phyloP scores from a whole-genome alignment of 306 rosid genomes.

The Dalbergia cochinchinensis region DNA sequence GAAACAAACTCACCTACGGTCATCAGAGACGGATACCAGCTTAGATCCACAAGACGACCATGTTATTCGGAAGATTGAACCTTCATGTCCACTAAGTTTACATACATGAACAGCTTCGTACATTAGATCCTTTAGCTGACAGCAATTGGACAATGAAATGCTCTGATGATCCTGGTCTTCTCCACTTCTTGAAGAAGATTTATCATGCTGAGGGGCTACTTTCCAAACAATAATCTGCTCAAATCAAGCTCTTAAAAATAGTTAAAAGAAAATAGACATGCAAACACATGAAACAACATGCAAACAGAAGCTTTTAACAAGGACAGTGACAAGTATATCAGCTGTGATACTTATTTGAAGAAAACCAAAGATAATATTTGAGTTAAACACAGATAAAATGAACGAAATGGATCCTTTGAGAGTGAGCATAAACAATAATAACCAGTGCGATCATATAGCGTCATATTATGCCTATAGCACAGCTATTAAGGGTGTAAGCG shows the following conservation, averaged over 20 bases:
- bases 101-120: slow-evolving; percentile 73
- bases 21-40: slow-evolving; percentile 91
- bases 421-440: too few relatives aligned
- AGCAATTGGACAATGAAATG: slow-evolving; percentile 40
- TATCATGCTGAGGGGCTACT: slow-evolving; percentile 57
- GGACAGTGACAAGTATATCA: not conserved
- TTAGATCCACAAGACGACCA: slow-evolving; percentile 88
- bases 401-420: not conserved
- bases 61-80: slow-evolving; percentile 86
- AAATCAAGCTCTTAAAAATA: slow-evolving; percentile 46
- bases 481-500: too few relatives aligned
- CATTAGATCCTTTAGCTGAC: slow-evolving; percentile 43
- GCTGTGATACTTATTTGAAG: slow-evolving; percentile 6
- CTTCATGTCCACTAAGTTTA: slow-evolving; percentile 94
- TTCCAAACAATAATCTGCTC: slow-evolving; percentile 91
- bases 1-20: slow-evolving; percentile 82
- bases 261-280: slow-evolving; percentile 35
- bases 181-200: slow-evolving; percentile 45
- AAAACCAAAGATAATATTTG: slow-evolving; percentile 33
- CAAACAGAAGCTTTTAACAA: slow-evolving; percentile 1
- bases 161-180: slow-evolving; percentile 49
- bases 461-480: too few relatives aligned
- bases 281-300: slow-evolving; percentile 29
- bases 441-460: too few relatives aligned
- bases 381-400: slow-evolving; percentile 9